Evolutionary conservation across 129 eudicot species (phyloP).

Genomic region (Glebionis coronaria): DNA sequence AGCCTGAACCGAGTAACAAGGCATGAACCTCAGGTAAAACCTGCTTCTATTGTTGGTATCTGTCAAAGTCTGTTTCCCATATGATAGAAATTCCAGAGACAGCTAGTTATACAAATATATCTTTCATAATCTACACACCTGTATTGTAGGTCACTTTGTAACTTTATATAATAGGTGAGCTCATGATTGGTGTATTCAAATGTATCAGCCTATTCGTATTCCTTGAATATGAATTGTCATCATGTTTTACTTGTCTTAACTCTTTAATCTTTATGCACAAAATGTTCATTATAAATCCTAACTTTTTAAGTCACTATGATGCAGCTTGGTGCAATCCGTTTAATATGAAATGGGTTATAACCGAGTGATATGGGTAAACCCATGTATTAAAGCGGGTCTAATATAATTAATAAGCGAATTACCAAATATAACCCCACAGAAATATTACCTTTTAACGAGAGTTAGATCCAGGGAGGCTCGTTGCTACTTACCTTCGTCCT

Average conservation of each 20-base stretch:
- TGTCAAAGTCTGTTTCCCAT: slow-evolving; percentile 8
- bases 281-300: slow-evolving; percentile 11
- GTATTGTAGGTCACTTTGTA: slow-evolving; percentile 16
- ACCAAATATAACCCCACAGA: too few species aligned
- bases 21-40: slow-evolving; percentile 48
- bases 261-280: slow-evolving; percentile 12
- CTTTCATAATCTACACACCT: slow-evolving; percentile 11
- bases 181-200: slow-evolving; percentile 20
- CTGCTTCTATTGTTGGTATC: slow-evolving; percentile 18
- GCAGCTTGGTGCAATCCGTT: slow-evolving; percentile 98
- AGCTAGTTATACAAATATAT: slow-evolving; percentile 7
- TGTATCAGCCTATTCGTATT: slow-evolving; percentile 3
- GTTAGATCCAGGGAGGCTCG: too few species aligned
- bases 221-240: slow-evolving; percentile 13
- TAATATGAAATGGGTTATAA: too few species aligned
- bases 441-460: too few species aligned
- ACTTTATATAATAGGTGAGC: slow-evolving; percentile 7
- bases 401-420: too few species aligned
- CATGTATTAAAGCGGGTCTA: too few species aligned
- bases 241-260: background rate
- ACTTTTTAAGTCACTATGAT: slow-evolving; percentile 22
- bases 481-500: too few species aligned
- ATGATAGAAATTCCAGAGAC: slow-evolving; percentile 1
- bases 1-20: slow-evolving; percentile 85
- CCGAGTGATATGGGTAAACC: too few species aligned